A percentile compares a stretch with the other conserved stretches of the same genome.
Evolutionary conservation across 768 basidiomycete species (phyloP).

Genomic region (Tulasnella sp.): DNA sequence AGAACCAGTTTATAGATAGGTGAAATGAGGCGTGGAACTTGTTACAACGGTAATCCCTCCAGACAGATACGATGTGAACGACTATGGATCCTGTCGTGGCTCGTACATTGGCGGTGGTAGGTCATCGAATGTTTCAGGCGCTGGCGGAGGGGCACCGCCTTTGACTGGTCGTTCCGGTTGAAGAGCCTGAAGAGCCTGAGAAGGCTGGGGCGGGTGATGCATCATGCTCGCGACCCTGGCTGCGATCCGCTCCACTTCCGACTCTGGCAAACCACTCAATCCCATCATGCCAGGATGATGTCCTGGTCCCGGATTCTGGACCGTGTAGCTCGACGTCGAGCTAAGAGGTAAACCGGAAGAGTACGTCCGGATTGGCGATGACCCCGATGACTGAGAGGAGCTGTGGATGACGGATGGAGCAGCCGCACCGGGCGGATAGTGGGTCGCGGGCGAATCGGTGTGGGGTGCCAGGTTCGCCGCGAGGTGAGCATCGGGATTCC

Average conservation of each 20-base stretch:
- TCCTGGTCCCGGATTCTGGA: background rate
- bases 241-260: constrained; percentile 9
- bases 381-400: background rate
- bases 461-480: background rate
- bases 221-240: constrained; percentile 17
- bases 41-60: background rate
- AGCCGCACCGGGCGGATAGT: background rate
- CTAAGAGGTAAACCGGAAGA: background rate
- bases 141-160: background rate
- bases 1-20: background rate
- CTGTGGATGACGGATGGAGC: constrained; percentile 1
- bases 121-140: background rate
- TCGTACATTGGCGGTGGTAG: constrained; percentile 12
- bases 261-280: background rate
- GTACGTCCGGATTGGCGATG: background rate
- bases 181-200: background rate
- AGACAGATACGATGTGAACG: background rate
- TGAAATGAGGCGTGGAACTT: background rate
- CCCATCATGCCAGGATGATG: background rate
- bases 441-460: background rate
- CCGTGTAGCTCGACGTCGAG: background rate
- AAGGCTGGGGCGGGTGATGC: background rate
- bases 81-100: background rate
- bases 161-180: background rate
- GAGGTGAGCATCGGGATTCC: background rate